phyloP scores from a whole-genome alignment of 768 basidiomycete species.

The Pleurotus pulmonarius region DNA sequence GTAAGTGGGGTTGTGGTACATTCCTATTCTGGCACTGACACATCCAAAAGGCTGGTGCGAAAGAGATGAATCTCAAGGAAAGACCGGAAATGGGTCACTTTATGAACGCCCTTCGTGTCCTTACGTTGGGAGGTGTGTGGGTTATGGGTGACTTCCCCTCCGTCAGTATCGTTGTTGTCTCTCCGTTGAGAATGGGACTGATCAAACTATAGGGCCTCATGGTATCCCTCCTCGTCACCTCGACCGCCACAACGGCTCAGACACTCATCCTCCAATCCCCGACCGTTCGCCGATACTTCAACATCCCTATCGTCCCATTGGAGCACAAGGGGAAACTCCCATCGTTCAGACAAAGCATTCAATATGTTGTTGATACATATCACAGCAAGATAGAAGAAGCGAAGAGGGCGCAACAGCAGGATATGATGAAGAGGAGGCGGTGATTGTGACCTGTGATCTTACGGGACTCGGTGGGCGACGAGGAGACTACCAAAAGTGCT shows the following conservation, averaged over 20 bases:
- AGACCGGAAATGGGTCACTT: constrained; percentile 59
- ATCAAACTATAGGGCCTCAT: constrained; percentile 31
- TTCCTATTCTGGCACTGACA: constrained; percentile 1
- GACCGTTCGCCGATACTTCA: constrained; percentile 33
- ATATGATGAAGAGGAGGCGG: constrained; percentile 12
- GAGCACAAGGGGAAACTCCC: constrained; percentile 28
- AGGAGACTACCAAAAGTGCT: too few relatives aligned
- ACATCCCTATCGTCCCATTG: constrained; percentile 31
- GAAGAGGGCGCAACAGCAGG: constrained; percentile 13
- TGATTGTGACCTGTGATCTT: background rate
- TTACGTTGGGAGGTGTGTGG: constrained; percentile 44
- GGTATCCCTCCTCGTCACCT: constrained; percentile 37
- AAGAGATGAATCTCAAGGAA: constrained; percentile 50
- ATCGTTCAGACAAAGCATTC: constrained; percentile 17
- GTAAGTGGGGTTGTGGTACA: constrained; percentile 35
- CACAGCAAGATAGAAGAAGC: constrained; percentile 21
- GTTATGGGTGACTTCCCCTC: constrained; percentile 57
- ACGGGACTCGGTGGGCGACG: too few relatives aligned
- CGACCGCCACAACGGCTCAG: constrained; percentile 45
- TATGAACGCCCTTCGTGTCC: constrained; percentile 61
- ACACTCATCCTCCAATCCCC: constrained; percentile 40
- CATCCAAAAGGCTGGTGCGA: constrained; percentile 35
- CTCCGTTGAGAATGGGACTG: constrained; percentile 3
- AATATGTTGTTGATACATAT: constrained; percentile 19
- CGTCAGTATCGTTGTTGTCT: constrained; percentile 37